Evolutionary conservation across 768 basidiomycete genomes (phyloP).

Genomic region (Psilocybe subaeruginosa): DNA sequence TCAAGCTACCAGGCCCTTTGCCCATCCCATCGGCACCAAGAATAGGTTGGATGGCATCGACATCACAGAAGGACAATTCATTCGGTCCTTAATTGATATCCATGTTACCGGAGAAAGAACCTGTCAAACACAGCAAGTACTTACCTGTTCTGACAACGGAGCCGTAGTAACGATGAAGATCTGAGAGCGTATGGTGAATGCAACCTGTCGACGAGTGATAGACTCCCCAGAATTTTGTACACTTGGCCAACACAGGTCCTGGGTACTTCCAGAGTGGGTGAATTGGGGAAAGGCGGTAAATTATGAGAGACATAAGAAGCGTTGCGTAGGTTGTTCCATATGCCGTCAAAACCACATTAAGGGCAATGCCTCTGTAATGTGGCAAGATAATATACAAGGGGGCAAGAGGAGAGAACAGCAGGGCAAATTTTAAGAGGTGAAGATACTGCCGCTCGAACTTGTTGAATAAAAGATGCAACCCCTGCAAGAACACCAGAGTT

Average conservation of each 20-base stretch:
- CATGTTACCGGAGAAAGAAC: neutral
- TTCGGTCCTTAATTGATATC: slow-evolving; percentile 40
- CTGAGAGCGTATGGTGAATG: slow-evolving; percentile 43
- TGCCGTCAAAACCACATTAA: neutral
- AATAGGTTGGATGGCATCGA: slow-evolving; percentile 30
- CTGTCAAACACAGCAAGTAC: slow-evolving; percentile 3
- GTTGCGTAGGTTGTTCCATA: slow-evolving; percentile 9
- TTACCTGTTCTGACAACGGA: slow-evolving; percentile 56
- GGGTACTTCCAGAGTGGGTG: slow-evolving; percentile 40
- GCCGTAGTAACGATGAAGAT: slow-evolving; percentile 56
- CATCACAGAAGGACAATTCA: slow-evolving; percentile 41
- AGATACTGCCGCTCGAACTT: neutral
- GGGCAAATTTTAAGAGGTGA: neutral
- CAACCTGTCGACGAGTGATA: slow-evolving; percentile 36
- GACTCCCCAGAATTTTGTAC: slow-evolving; percentile 42
- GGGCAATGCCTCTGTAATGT: neutral
- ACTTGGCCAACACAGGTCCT: slow-evolving; percentile 42
- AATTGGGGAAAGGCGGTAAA: slow-evolving; percentile 48
- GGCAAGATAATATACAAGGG: slow-evolving; percentile 12
- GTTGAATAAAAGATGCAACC: neutral
- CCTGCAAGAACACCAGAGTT: neutral
- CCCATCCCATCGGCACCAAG: slow-evolving; percentile 43
- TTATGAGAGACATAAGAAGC: slow-evolving; percentile 21
- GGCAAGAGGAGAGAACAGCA: neutral
- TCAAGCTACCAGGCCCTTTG: slow-evolving; percentile 39